Evolutionary conservation across 306 rosid genomes (phyloP), one percentile per base, ranked within the genome.

Genomic region (Delonix regia): DNA sequence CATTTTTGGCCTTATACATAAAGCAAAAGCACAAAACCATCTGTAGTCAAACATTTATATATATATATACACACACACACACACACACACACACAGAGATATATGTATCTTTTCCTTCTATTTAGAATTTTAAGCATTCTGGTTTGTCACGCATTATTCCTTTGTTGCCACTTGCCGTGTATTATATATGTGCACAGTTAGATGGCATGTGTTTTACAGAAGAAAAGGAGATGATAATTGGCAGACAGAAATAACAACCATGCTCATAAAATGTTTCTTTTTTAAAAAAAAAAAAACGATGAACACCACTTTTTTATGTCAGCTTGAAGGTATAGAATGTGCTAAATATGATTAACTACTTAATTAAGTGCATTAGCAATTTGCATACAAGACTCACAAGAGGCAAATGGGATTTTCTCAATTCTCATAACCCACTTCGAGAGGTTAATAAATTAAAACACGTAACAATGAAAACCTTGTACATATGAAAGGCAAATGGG

Each of bases 41-140:
- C n/a, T n/a, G 3, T 7, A 57, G 84, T 82, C 79, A 85, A 81
- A 74, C 42, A 44, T 45, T 7, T n/a, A n/a, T n/a, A n/a, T n/a
- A n/a, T n/a, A n/a, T n/a, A n/a, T n/a, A n/a, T n/a, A n/a, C n/a
- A n/a, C n/a, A n/a, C n/a, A n/a, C n/a, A n/a, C n/a, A n/a, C n/a
- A n/a, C n/a, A n/a, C n/a, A n/a, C n/a, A n/a, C n/a, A n/a, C n/a
- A n/a, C n/a, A n/a, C n/a, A n/a, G n/a, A n/a, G n/a, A n/a, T n/a
- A n/a, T n/a, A n/a, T n/a, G n/a, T n/a, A 75, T 25, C 59, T 69
- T 80, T 63, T n/a, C 39, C 39, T 63, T 53, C 15, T 13, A 49
- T 16, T 15, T 62, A 19, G 9, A 55, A n/a, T 63, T 38, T n/a
- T 24, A 48, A 41, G 55, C 36, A 52, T 44, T 79, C 55, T 30